Base-by-base conservation (phyloP, 768 basidiomycete genomes). In the Tricholoma sp. region DNA sequence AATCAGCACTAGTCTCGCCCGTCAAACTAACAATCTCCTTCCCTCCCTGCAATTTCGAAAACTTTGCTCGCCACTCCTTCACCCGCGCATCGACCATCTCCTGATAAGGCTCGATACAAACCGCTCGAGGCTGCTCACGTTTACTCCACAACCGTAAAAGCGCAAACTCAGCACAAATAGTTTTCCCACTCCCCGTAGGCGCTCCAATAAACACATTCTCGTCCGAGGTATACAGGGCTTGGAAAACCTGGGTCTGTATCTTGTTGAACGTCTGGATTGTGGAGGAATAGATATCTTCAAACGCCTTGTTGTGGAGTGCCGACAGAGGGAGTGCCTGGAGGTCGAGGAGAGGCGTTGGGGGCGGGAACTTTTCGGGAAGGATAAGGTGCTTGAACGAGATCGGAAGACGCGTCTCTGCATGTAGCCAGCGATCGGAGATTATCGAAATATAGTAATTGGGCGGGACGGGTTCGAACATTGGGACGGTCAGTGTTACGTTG, bases 201-300 rank as follows among this genome's bases (percentile, higher is more conserved):
- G 96, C 97, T 18, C 94, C 95, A 56, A 99, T 86, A 67, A 98
- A 95, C 41, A 96, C 88, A 64, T 96, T 98, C 66, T 98, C 97
- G 65, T 98, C 95, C 0, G 93, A 87, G 0, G 91, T 94, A 70
- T 98, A 99, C 0, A 99, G 79, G 0, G 96, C 95, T 64, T 98
- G 94, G 87, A 99, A 98, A 46, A 97, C 95, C 72, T 98, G 97
- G 0, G 94, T 98, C 69, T 98, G 97, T 59, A 98, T 98, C 73
- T 98, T 99, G 82, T 98, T 98, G 80, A 98, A 98, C 0, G 84
- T 85, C 59, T 84, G 79, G 61, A 98, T 86, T 0, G 83, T 83
- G 16, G 80, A 82, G 0, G 85, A 82, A 70, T 98, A 99, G 43
- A 98, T 82, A 0, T 79, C 78, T 69, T 98, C 93, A 63, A 87